These are phyloP conservation scores for Kodamaea laetipori DNA, from an alignment of 805 yeast species.

Conservation along the genomic window DNA sequence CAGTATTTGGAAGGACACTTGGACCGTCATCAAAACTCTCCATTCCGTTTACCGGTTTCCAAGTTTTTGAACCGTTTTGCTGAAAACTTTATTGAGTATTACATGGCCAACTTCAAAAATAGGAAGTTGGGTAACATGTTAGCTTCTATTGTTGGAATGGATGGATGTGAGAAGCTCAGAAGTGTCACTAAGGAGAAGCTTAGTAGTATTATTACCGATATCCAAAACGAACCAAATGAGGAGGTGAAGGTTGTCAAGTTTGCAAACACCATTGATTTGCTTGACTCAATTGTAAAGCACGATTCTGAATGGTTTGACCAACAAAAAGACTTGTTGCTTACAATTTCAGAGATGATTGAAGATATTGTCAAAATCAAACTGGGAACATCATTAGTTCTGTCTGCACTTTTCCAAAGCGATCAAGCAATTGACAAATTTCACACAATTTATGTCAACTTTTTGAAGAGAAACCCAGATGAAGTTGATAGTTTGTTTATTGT, in stretches of 20 bases:
- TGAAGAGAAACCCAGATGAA: constrained; percentile 27
- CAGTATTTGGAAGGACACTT: constrained; percentile 77
- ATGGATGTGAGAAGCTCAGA: constrained; percentile 59
- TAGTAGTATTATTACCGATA: constrained; percentile 47
- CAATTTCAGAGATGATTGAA: constrained; percentile 45
- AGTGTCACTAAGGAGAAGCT: constrained; percentile 56
- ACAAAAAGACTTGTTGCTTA: constrained; percentile 49
- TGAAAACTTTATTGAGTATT: constrained; percentile 69
- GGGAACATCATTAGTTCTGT: constrained; percentile 51
- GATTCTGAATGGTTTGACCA: constrained; percentile 61
- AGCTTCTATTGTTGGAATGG: constrained; percentile 61
- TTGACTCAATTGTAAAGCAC: constrained; percentile 51
- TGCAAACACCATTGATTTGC: constrained; percentile 71
- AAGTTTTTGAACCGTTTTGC: constrained; percentile 84
- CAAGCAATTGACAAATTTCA: constrained; percentile 71
- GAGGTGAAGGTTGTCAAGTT: constrained; percentile 64
- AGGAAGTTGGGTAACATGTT: constrained; percentile 67
- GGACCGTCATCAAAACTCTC: constrained; percentile 82
- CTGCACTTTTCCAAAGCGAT: constrained; percentile 67
- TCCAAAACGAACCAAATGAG: constrained; percentile 49
- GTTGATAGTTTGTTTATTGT: constrained; percentile 32
- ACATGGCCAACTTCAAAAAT: constrained; percentile 63
- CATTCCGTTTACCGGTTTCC: constrained; percentile 89
- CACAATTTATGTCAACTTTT: constrained; percentile 30
- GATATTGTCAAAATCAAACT: constrained; percentile 46